Conservation (phyloP, 352 stramenopile species). For the Pythium utonaiense region DNA sequence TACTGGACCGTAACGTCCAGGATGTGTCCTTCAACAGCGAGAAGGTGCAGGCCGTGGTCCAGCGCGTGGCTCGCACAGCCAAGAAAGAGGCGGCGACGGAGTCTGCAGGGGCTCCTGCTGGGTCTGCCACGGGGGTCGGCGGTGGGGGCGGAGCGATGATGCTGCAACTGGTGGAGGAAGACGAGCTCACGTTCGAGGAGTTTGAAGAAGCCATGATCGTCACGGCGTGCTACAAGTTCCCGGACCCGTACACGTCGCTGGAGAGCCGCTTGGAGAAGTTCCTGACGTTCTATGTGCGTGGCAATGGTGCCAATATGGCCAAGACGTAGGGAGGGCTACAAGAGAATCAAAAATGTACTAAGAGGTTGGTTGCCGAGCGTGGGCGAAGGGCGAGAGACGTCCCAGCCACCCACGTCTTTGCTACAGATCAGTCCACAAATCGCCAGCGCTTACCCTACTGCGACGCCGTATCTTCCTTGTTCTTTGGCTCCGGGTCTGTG, state of each 20-base stretch:
- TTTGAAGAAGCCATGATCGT: slow-evolving; percentile 72
- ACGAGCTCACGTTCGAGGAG: slow-evolving; percentile 56
- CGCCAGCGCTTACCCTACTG: not conserved
- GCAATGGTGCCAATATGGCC: slow-evolving; percentile 4
- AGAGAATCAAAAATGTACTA: slow-evolving; percentile 19
- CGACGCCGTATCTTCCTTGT: not conserved
- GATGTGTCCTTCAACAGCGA: slow-evolving; percentile 63
- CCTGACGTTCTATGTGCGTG: slow-evolving; percentile 59
- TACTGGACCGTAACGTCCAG: slow-evolving; percentile 57
- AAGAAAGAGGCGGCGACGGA: slow-evolving; percentile 22
- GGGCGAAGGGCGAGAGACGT: not conserved
- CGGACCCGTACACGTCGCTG: slow-evolving; percentile 71
- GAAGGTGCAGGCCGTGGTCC: slow-evolving; percentile 52
- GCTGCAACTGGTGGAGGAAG: slow-evolving; percentile 29
- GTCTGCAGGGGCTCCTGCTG: not conserved
- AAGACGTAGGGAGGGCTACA: not conserved
- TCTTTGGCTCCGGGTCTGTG: not conserved
- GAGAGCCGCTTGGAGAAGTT: slow-evolving; percentile 79
- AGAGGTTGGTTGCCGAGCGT: not conserved
- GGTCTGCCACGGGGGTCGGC: not conserved
- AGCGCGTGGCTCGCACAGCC: slow-evolving; percentile 37
- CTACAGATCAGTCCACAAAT: slow-evolving; percentile 1
- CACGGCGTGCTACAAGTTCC: slow-evolving; percentile 74
- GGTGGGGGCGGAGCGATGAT: not conserved
- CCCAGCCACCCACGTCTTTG: not conserved